phyloP scores from a whole-genome alignment of 176 grass and related monocot species.

The Miscanthus lutarioriparius region DNA sequence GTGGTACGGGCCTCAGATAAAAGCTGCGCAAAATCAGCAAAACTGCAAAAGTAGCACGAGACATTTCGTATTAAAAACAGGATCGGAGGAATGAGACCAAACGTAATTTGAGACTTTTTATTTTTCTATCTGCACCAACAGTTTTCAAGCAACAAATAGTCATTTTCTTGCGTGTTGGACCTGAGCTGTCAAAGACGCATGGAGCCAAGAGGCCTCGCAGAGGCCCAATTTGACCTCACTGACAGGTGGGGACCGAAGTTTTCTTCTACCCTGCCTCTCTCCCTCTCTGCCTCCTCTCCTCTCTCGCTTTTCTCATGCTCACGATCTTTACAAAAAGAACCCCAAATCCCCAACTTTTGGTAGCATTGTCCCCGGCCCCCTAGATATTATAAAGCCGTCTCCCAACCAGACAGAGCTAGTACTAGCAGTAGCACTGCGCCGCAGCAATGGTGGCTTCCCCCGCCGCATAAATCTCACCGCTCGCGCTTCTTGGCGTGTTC shows the following conservation, averaged over 20 bases:
- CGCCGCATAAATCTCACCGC: constrained; percentile 45
- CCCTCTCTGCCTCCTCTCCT: not conserved
- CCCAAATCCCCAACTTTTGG: constrained; percentile 53
- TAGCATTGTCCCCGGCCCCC: constrained; percentile 46
- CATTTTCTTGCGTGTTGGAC: not conserved
- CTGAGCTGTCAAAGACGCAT: constrained; percentile 30
- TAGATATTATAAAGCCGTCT: constrained; percentile 54
- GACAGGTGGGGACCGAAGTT: constrained; percentile 21
- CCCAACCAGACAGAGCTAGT: constrained; percentile 44
- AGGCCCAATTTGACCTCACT: not conserved
- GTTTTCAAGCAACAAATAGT: not conserved
- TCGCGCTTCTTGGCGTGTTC: constrained; percentile 29
- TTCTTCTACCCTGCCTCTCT: not conserved
- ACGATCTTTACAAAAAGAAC: constrained; percentile 62
- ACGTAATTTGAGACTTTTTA: not conserved
- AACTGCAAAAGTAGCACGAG: not conserved
- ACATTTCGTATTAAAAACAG: not conserved
- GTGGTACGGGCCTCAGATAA: not conserved
- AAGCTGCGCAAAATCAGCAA: not conserved
- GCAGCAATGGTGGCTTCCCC: constrained; percentile 66
- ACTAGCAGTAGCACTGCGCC: constrained; percentile 46
- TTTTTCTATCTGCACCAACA: not conserved
- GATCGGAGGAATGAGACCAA: not conserved
- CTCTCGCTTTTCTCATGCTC: not conserved
- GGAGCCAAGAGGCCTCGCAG: not conserved